Evolutionary conservation across 352 stramenopile genomes (phyloP).

Genomic region (Phytopythium montanum): DNA sequence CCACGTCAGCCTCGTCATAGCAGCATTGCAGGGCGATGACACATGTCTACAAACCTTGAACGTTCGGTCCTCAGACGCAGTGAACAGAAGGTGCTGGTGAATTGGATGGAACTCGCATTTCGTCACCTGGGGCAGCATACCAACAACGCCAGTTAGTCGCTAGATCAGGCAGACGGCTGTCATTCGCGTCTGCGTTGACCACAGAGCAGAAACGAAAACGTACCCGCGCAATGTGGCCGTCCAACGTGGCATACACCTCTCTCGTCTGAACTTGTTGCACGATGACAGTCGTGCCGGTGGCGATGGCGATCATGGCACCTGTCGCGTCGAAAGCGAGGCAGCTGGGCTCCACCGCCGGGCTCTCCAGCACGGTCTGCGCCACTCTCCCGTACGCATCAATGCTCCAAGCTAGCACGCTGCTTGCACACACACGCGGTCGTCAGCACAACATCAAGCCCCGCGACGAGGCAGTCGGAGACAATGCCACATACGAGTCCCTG

Average conservation of each 20-base stretch:
- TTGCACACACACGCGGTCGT: constrained; percentile 1
- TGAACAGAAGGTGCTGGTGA: constrained; percentile 62
- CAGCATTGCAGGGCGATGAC: not conserved
- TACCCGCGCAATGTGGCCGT: constrained; percentile 66
- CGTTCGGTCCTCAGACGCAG: constrained; percentile 75
- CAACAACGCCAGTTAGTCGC: not conserved
- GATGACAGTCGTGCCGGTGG: constrained; percentile 44
- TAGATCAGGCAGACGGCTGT: not conserved
- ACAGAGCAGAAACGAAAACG: not conserved
- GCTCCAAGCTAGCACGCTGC: constrained; percentile 65
- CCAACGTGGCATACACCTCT: constrained; percentile 58
- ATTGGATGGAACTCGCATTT: constrained; percentile 71
- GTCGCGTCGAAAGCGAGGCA: constrained; percentile 66
- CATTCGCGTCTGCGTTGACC: not conserved
- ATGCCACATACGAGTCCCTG: constrained; percentile 43
- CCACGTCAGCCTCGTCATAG: not conserved
- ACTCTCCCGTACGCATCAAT: constrained; percentile 25
- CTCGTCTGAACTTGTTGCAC: constrained; percentile 48
- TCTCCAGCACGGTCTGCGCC: constrained; percentile 36
- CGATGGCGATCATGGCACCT: constrained; percentile 53
- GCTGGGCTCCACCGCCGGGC: constrained; percentile 31
- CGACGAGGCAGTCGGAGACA: not conserved
- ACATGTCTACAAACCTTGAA: constrained; percentile 50
- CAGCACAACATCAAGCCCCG: not conserved
- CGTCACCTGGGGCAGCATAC: constrained; percentile 39